phyloP scores from a whole-genome alignment of 371 early-diverging fungal genomes.

The Saksenaea oblongispora region DNA sequence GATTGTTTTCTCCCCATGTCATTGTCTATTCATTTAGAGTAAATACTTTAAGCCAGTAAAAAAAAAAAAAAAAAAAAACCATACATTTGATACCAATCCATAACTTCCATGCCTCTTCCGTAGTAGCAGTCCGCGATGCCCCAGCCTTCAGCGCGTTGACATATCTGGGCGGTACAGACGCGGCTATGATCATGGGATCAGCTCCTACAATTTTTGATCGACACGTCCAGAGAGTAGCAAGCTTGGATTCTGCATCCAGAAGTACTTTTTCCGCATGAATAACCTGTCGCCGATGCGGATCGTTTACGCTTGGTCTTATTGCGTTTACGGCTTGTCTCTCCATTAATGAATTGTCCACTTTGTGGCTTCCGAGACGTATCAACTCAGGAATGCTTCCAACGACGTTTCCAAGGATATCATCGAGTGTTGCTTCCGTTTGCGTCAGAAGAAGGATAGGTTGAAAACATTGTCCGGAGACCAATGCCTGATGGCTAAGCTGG shows the following conservation, averaged over 20 bases:
- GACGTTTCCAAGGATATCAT: conserved; percentile 21
- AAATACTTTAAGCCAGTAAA: neutral
- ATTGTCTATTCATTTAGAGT: neutral
- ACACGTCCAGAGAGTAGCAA: conserved; percentile 21
- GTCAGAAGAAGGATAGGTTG: conserved; percentile 39
- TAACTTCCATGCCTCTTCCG: conserved; percentile 12
- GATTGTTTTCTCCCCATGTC: neutral
- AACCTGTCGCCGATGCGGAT: conserved; percentile 24
- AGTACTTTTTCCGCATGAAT: conserved; percentile 21
- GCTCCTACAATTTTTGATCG: conserved; percentile 13
- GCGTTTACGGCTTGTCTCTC: conserved; percentile 19
- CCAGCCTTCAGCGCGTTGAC: conserved; percentile 1
- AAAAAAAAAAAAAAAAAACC: neutral
- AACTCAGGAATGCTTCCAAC: conserved; percentile 20
- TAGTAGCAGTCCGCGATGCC: neutral
- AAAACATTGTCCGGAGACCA: conserved; percentile 25
- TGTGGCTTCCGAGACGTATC: conserved; percentile 28
- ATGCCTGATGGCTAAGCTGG: conserved; percentile 24
- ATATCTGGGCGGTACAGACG: conserved; percentile 27
- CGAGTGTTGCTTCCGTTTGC: conserved; percentile 25
- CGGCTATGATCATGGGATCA: conserved; percentile 12
- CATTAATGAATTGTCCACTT: conserved; percentile 6
- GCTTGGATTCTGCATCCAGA: conserved; percentile 14
- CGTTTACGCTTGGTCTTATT: conserved; percentile 8
- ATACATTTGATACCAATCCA: conserved; percentile 14